A percentile compares a stretch with the other conserved stretches of the same genome.
Conservation (phyloP, 768 basidiomycete species). For the Macrolepiota dolichaula region DNA sequence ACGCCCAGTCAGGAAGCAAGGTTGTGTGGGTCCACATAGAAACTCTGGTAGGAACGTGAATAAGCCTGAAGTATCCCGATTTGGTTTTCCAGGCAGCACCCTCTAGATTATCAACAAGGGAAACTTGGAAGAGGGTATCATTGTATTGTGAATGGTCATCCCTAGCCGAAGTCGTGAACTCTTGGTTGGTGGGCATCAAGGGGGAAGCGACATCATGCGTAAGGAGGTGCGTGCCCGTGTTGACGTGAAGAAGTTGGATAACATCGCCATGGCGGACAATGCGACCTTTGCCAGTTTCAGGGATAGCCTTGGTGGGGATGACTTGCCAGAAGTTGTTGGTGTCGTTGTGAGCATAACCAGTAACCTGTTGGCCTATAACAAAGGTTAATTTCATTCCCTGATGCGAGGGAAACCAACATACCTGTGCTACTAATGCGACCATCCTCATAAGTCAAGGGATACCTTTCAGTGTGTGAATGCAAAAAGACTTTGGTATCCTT, state of each 20-base stretch:
- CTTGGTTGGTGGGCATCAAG: conserved; percentile 96
- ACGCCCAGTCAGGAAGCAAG: conserved; percentile 93
- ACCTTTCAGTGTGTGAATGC: conserved; percentile 89
- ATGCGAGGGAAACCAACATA: conserved; percentile 19
- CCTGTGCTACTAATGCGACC: conserved; percentile 95
- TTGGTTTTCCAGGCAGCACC: conserved; percentile 92
- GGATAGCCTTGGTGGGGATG: conserved; percentile 91
- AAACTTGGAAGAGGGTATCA: conserved; percentile 85
- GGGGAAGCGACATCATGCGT: conserved; percentile 98
- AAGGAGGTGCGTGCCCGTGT: conserved; percentile 77
- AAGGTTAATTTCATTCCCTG: conserved; percentile 4
- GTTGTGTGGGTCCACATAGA: conserved; percentile 90
- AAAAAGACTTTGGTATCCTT: conserved; percentile 91
- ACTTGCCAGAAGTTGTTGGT: conserved; percentile 96
- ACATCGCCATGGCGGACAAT: conserved; percentile 88
- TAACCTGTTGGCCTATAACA: conserved; percentile 83
- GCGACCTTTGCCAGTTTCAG: conserved; percentile 90
- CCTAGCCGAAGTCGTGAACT: conserved; percentile 90
- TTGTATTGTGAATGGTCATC: conserved; percentile 76
- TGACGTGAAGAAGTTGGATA: conserved; percentile 85
- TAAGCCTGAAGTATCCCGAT: conserved; percentile 86
- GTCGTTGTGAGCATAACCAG: conserved; percentile 92
- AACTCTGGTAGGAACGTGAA: conserved; percentile 88
- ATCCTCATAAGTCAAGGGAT: conserved; percentile 93
- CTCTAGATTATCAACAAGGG: conserved; percentile 58